Percentiles rank a stretch among this genome's conserved stretches.
These are phyloP conservation scores for Boletus pseudo-olivaceus DNA, from an alignment of 768 basidiomycete genomes.

Conservation along the genomic window DNA sequence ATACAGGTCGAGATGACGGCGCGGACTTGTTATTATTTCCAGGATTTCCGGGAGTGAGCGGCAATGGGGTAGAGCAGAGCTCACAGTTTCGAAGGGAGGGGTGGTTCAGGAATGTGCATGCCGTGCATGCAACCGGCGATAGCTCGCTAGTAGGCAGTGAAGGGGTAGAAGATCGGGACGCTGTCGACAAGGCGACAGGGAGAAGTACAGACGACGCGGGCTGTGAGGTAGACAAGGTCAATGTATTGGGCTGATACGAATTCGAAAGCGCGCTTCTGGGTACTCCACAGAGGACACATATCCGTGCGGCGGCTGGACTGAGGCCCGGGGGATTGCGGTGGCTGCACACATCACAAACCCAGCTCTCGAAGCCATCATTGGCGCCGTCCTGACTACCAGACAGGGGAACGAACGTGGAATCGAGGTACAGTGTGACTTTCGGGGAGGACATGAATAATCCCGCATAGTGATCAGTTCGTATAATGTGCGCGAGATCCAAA, in stretches of 20 bases:
- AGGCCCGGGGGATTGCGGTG: constrained; percentile 76
- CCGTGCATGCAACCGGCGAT: constrained; percentile 62
- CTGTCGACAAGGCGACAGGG: constrained; percentile 20
- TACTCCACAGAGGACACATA: constrained; percentile 83
- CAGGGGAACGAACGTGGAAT: constrained; percentile 27
- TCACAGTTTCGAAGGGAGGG: constrained; percentile 73
- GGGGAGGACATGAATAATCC: constrained; percentile 87
- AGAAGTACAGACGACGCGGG: constrained; percentile 37
- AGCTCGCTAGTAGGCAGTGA: constrained; percentile 16
- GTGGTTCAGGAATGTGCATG: constrained; percentile 92
- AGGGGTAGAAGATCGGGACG: constrained; percentile 18
- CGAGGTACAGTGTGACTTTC: constrained; percentile 79
- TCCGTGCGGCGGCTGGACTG: constrained; percentile 62
- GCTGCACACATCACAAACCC: constrained; percentile 90
- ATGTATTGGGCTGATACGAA: constrained; percentile 23
- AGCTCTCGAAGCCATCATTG: constrained; percentile 47
- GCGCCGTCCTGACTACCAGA: constrained; percentile 27
- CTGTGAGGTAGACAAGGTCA: constrained; percentile 39
- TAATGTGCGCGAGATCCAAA: constrained; percentile 60
- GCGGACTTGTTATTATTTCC: constrained; percentile 50
- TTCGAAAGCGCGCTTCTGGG: constrained; percentile 44
- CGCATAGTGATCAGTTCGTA: constrained; percentile 82
- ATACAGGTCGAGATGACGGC: constrained; percentile 61
- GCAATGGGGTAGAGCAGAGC: constrained; percentile 76
- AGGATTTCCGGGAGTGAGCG: constrained; percentile 23